Evolutionary conservation across 2,329 filamentous ascomycete species (phyloP).

Genomic region (Thermothelomyces thermophilus): DNA sequence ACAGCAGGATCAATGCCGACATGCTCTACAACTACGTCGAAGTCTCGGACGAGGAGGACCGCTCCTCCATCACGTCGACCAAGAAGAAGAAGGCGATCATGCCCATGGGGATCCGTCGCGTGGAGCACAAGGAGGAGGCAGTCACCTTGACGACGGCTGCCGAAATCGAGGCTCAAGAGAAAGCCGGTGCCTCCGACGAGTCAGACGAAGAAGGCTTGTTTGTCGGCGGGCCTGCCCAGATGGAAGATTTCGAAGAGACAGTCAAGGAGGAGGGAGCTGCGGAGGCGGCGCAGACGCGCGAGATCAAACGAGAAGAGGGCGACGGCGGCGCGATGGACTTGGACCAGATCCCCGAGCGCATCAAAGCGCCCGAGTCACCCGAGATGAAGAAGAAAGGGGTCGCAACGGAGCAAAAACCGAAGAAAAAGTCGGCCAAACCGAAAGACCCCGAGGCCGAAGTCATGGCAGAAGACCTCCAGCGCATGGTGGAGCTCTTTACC

Average conservation of each 20-base stretch:
- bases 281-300: slow-evolving; percentile 32
- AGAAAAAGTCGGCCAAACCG: slow-evolving; percentile 16
- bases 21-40: slow-evolving; percentile 41
- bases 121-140: slow-evolving; percentile 48
- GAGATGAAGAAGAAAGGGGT: slow-evolving; percentile 30
- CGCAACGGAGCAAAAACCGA: slow-evolving; percentile 14
- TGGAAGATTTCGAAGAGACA: slow-evolving; percentile 13
- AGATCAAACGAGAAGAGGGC: slow-evolving; percentile 22
- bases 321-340: slow-evolving; percentile 19
- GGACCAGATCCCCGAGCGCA: slow-evolving; percentile 20
- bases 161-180: slow-evolving; percentile 50
- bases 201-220: slow-evolving; percentile 25
- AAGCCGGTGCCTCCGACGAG: slow-evolving; percentile 31
- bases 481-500: slow-evolving; percentile 28
- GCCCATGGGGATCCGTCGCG: slow-evolving; percentile 51
- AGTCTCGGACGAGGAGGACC: slow-evolving; percentile 37
- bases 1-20: slow-evolving; percentile 51
- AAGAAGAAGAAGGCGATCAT: slow-evolving; percentile 34
- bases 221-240: slow-evolving; percentile 10
- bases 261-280: slow-evolving; percentile 36
- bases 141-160: slow-evolving; percentile 50
- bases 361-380: slow-evolving; percentile 29
- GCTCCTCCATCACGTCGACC: slow-evolving; percentile 27
- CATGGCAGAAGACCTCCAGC: slow-evolving; percentile 30
- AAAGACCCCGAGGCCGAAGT: slow-evolving; percentile 28